A percentile compares a stretch with the other conserved stretches of the same genome.
Conservation (phyloP, 176 grass and related monocot genomes). For the Aegilops umbellulata region DNA sequence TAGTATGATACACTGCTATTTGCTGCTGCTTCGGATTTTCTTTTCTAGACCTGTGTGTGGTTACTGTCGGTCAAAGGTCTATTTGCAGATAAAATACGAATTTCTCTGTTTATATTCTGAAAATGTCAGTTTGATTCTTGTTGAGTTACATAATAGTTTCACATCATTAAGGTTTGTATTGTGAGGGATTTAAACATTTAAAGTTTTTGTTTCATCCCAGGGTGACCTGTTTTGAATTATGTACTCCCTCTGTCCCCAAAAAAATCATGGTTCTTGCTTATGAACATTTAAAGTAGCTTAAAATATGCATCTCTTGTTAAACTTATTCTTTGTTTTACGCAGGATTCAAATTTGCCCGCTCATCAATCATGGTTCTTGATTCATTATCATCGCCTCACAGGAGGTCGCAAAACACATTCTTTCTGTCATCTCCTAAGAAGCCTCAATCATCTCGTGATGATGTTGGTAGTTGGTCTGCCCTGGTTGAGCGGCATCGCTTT, state of each 20-base stretch:
- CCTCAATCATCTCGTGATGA: constrained; percentile 59
- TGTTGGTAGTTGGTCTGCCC: constrained; percentile 59
- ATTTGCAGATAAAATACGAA: not conserved
- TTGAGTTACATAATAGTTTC: not conserved
- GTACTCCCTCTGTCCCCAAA: no score
- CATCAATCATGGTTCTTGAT: constrained; percentile 72
- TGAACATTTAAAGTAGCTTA: not conserved
- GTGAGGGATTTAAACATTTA: constrained; percentile 17
- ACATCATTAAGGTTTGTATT: not conserved
- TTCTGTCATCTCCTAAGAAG: constrained; percentile 53
- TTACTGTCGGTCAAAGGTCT: not conserved
- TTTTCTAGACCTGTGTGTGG: not conserved
- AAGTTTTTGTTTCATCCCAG: not conserved
- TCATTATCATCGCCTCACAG: constrained; percentile 79
- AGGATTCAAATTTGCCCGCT: constrained; percentile 30
- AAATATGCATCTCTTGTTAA: not conserved
- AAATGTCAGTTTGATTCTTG: not conserved
- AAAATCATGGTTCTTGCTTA: no score
- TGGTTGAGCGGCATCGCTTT: constrained; percentile 83
- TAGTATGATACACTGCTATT: not conserved
- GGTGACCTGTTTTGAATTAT: not conserved
- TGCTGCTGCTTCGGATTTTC: not conserved
- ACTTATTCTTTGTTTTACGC: constrained; percentile 26
- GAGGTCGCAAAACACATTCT: constrained; percentile 74
- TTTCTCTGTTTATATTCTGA: not conserved